Evolutionary conservation across 495 filamentous ascomycete genomes (phyloP).

Genomic region (Penicillium coprophilum): DNA sequence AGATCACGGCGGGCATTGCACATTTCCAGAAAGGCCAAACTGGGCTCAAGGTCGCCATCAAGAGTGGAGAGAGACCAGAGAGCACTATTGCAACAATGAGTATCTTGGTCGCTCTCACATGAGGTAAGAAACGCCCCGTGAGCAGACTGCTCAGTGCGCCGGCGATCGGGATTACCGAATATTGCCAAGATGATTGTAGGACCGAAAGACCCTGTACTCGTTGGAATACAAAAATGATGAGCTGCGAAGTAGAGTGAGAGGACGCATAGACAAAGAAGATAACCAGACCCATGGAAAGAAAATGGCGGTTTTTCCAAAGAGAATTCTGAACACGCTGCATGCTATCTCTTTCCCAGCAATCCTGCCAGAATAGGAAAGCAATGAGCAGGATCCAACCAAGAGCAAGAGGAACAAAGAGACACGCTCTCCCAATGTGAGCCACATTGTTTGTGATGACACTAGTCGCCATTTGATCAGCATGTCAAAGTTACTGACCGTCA

Average conservation of each 20-base stretch:
- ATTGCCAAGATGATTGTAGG: conserved; percentile 38
- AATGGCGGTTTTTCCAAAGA: conserved; percentile 50
- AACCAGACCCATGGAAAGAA: conserved; percentile 50
- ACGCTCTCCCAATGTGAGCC: conserved; percentile 29
- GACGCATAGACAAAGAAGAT: conserved; percentile 53
- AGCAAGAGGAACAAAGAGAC: conserved; percentile 37
- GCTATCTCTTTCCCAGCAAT: conserved; percentile 43
- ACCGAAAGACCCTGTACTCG: conserved; percentile 43
- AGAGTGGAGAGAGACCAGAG: conserved; percentile 20
- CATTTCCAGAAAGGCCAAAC: conserved; percentile 28
- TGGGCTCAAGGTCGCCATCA: conserved; percentile 31
- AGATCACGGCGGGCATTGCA: conserved; percentile 23
- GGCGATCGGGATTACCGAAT: conserved; percentile 28
- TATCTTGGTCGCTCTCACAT: conserved; percentile 21
- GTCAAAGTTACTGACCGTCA: not conserved
- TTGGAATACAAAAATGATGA: conserved; percentile 55
- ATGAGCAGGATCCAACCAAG: conserved; percentile 43
- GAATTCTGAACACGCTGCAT: conserved; percentile 47
- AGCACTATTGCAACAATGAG: conserved; percentile 18
- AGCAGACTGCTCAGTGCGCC: conserved; percentile 25
- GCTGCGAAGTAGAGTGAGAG: conserved; percentile 50
- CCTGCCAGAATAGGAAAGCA: conserved; percentile 47
- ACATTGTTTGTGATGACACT: conserved; percentile 37
- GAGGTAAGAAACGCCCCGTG: conserved; percentile 23
- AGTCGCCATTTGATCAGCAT: not conserved